Percentiles rank a stretch among this genome's conserved stretches.
phyloP scores from a whole-genome alignment of 2,329 filamentous ascomycete species.

The Davidsoniella neocaledoniae region DNA sequence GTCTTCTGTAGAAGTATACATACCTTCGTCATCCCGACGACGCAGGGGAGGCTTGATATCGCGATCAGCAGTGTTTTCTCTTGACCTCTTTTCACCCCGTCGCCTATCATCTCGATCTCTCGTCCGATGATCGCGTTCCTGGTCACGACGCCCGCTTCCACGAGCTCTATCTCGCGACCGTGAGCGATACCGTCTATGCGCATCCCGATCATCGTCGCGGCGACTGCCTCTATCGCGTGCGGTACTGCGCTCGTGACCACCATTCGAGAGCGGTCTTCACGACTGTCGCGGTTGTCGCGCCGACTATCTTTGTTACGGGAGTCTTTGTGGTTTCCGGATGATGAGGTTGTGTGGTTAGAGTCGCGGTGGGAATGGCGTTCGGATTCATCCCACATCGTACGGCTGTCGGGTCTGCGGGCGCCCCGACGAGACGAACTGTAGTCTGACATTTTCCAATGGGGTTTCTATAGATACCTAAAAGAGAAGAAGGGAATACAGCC shows the following conservation, averaged over 20 bases:
- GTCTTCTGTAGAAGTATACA: background rate
- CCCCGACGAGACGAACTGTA: conserved; percentile 7
- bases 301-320: conserved; percentile 16
- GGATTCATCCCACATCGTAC: conserved; percentile 43
- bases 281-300: conserved; percentile 14
- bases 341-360: background rate
- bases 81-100: background rate
- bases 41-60: background rate
- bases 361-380: conserved; percentile 22
- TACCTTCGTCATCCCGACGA: conserved; percentile 14
- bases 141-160: conserved; percentile 15
- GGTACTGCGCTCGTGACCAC: background rate
- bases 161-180: conserved; percentile 16
- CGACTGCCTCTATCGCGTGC: conserved; percentile 16
- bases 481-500: too few relatives aligned
- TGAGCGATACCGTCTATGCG: conserved; percentile 7
- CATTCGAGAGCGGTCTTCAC: background rate
- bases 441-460: too few relatives aligned
- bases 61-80: conserved; percentile 14
- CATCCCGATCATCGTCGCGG: conserved; percentile 16
- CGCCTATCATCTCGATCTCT: conserved; percentile 14
- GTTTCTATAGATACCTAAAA: too few relatives aligned
- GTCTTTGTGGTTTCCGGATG: background rate
- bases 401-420: conserved; percentile 30
- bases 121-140: conserved; percentile 15